phyloP scores from a whole-genome alignment of 2,329 filamentous ascomycete genomes.

The Pyrenophora seminiperda region DNA sequence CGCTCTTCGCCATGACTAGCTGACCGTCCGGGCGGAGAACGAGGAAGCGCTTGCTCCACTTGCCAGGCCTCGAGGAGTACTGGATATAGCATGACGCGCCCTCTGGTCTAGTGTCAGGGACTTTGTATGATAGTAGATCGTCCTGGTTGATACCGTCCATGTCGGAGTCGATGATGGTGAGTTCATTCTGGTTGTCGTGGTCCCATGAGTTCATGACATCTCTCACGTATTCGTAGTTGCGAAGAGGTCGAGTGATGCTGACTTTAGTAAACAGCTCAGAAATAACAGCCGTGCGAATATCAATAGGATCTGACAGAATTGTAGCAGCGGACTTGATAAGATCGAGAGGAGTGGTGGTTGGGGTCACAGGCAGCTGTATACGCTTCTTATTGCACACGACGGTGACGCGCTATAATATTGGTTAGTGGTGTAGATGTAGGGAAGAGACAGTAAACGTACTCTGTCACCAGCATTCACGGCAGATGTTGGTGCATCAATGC shows the following conservation, averaged over 20 bases:
- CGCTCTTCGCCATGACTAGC: constrained; percentile 71
- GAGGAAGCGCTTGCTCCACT: constrained; percentile 86
- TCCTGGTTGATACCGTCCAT: constrained; percentile 57
- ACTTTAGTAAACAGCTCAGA: constrained; percentile 76
- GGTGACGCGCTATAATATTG: constrained; percentile 63
- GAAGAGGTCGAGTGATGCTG: constrained; percentile 79
- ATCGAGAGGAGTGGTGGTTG: constrained; percentile 75
- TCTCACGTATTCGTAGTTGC: constrained; percentile 82
- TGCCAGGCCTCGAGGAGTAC: constrained; percentile 79
- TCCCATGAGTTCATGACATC: constrained; percentile 96
- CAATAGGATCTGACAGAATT: constrained; percentile 67
- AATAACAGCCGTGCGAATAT: constrained; percentile 69
- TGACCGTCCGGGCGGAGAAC: constrained; percentile 77
- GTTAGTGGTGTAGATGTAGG: constrained; percentile 20
- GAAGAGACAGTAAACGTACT: constrained; percentile 54
- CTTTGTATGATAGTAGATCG: constrained; percentile 69
- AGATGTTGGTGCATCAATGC: constrained; percentile 76
- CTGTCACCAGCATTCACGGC: constrained; percentile 81
- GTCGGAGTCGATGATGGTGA: constrained; percentile 69
- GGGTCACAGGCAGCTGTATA: constrained; percentile 72
- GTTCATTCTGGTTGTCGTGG: constrained; percentile 73
- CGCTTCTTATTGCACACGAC: constrained; percentile 74
- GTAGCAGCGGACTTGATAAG: constrained; percentile 71
- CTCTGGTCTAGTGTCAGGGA: constrained; percentile 66
- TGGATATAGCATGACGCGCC: constrained; percentile 75